Percentiles rank a stretch among this genome's conserved stretches.
Evolutionary conservation across 495 filamentous ascomycete species (phyloP).

Genomic region (Daldinia decipiens): DNA sequence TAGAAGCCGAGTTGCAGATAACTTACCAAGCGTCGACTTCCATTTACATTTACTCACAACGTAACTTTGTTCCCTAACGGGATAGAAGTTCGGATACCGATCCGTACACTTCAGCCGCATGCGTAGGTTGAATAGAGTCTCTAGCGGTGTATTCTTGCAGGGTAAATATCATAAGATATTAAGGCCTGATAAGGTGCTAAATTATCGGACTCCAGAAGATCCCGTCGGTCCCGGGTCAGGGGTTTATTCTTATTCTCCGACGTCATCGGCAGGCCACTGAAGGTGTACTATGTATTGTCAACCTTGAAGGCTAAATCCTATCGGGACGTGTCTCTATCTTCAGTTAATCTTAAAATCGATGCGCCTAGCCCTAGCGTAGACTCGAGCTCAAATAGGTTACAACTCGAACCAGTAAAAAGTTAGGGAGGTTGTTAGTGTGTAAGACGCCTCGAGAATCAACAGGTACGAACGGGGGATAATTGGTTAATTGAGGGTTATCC

Average conservation of each 20-base stretch:
- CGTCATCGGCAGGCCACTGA: conserved; percentile 18
- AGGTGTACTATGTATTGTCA: not conserved
- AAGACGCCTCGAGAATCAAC: conserved; percentile 16
- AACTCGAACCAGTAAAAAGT: conserved; percentile 21
- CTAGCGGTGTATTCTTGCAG: too few species aligned
- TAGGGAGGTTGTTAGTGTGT: conserved; percentile 8
- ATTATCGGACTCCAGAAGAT: not conserved
- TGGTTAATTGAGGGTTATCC: conserved; percentile 25
- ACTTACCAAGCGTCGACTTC: not conserved
- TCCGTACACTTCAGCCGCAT: not conserved
- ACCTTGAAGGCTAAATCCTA: not conserved
- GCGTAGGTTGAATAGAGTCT: not conserved
- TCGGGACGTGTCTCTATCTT: conserved; percentile 5
- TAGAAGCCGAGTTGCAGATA: not conserved
- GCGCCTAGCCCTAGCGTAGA: conserved; percentile 18
- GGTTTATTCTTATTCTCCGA: conserved; percentile 13
- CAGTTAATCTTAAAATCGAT: conserved; percentile 12
- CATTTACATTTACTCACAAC: not conserved
- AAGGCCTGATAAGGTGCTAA: not conserved
- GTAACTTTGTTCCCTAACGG: not conserved
- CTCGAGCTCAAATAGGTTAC: conserved; percentile 12
- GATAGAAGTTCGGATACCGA: not conserved
- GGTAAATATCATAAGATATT: not conserved
- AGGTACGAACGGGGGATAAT: conserved; percentile 31
- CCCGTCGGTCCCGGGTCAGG: conserved; percentile 12